Evolutionary conservation across 768 basidiomycete species (phyloP).

Genomic region (Mycena latifolia): DNA sequence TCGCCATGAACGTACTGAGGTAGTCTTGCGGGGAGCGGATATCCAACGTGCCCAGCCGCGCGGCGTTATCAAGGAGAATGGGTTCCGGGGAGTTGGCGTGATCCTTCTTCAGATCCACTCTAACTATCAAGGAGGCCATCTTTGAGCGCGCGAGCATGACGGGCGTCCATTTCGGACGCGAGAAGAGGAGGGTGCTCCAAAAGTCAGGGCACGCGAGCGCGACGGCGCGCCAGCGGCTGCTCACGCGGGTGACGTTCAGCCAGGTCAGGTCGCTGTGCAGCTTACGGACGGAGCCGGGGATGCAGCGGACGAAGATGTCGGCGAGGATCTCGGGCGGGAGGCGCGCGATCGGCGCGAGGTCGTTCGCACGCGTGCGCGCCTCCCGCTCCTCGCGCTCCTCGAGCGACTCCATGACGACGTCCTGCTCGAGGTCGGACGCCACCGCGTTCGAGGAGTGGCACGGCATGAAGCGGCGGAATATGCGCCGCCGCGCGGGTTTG

Average conservation of each 20-base stretch:
- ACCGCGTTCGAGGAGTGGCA: conserved; percentile 12
- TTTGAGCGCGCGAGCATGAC: conserved; percentile 36
- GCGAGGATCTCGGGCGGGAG: conserved; percentile 36
- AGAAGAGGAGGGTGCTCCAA: conserved; percentile 34
- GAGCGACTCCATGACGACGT: conserved; percentile 5
- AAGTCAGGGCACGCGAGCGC: conserved; percentile 34
- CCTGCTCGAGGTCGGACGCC: conserved; percentile 8
- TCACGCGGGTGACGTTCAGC: conserved; percentile 31
- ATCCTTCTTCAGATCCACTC: conserved; percentile 28
- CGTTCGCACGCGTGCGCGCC: conserved; percentile 19
- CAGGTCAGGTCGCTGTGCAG: conserved; percentile 27
- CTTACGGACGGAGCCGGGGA: conserved; percentile 21
- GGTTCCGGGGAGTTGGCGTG: conserved; percentile 24
- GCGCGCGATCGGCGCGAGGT: conserved; percentile 25
- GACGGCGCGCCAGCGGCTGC: conserved; percentile 32
- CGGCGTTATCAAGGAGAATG: conserved; percentile 21
- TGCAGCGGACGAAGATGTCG: conserved; percentile 34
- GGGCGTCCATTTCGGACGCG: conserved; percentile 31
- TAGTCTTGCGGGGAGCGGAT: conserved; percentile 4
- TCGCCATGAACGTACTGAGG: conserved; percentile 27
- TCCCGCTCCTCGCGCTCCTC: conserved; percentile 23
- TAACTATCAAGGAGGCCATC: conserved; percentile 25
- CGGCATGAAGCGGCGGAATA: conserved; percentile 12
- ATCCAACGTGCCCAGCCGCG: conserved; percentile 30
- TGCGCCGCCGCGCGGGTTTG: not conserved